These are phyloP conservation scores for Diospyros lotus DNA, from an alignment of 148 eudicot species.

Conservation along the genomic window DNA sequence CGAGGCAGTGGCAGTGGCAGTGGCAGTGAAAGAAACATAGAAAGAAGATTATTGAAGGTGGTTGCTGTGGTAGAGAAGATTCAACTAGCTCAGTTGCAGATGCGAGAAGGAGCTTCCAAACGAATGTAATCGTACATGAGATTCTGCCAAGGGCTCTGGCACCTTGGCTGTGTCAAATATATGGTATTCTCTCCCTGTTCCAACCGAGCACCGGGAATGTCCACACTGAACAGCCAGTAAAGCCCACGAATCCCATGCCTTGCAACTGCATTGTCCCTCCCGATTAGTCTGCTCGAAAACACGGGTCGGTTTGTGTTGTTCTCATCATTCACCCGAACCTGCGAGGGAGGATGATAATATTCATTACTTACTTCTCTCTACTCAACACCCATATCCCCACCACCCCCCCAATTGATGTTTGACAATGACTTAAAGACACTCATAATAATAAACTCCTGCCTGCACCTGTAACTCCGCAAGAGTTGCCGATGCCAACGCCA, in stretches of 20 bases:
- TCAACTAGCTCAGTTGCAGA: too few relatives aligned
- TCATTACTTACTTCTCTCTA: too few relatives aligned
- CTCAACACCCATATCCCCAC: too few relatives aligned
- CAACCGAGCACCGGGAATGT: constrained; percentile 37
- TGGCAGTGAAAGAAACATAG: too few relatives aligned
- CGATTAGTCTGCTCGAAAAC: constrained; percentile 48
- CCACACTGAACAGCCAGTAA: constrained; percentile 48
- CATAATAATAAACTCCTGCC: background rate
- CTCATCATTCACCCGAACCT: constrained; percentile 59
- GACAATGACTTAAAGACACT: too few relatives aligned
- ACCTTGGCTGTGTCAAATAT: constrained; percentile 49
- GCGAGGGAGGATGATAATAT: background rate
- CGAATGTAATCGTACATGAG: constrained; percentile 66
- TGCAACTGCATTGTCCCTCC: constrained; percentile 57
- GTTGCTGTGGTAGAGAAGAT: too few relatives aligned
- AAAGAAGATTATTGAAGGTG: too few relatives aligned
- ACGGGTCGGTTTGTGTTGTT: constrained; percentile 39
- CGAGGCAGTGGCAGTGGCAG: too few relatives aligned
- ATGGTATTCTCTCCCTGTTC: constrained; percentile 41
- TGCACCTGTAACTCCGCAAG: constrained; percentile 67
- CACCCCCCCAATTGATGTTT: too few relatives aligned
- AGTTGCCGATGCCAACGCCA: constrained; percentile 82
- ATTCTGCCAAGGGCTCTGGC: constrained; percentile 56
- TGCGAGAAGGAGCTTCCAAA: constrained; percentile 29
- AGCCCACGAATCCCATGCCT: constrained; percentile 66